phyloP scores from a whole-genome alignment of 2,329 filamentous ascomycete genomes.

The Trichoderma atrobrunneum region DNA sequence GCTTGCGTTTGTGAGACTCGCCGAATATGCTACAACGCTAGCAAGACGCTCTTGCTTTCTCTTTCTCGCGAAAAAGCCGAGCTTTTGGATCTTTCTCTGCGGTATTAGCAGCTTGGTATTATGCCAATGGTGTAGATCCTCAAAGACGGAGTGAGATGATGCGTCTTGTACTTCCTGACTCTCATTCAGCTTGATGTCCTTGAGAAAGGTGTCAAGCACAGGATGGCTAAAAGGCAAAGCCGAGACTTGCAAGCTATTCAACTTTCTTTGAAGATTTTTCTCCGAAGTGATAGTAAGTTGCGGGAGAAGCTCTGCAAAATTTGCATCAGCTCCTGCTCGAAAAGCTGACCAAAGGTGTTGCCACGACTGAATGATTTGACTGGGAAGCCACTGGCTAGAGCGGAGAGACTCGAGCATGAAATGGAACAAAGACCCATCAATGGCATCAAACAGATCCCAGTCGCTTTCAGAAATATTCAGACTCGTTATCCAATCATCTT shows the following conservation, averaged over 20 bases:
- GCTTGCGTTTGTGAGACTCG: constrained; percentile 63
- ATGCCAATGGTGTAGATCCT: constrained; percentile 60
- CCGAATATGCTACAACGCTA: constrained; percentile 66
- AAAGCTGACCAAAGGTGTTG: constrained; percentile 4
- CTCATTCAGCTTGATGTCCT: constrained; percentile 39
- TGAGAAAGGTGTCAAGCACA: constrained; percentile 45
- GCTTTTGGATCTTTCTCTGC: constrained; percentile 23
- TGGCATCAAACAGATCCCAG: constrained; percentile 17
- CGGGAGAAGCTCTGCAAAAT: background rate
- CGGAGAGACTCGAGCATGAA: background rate
- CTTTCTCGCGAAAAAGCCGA: constrained; percentile 36
- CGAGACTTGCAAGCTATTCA: background rate
- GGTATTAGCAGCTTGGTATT: constrained; percentile 51
- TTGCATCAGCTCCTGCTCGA: background rate
- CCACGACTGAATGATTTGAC: background rate
- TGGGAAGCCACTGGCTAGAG: background rate
- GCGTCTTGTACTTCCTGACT: constrained; percentile 16
- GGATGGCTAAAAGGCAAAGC: constrained; percentile 48
- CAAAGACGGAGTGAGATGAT: constrained; percentile 38
- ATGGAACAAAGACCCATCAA: constrained; percentile 16
- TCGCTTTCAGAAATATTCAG: background rate
- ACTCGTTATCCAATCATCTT: background rate
- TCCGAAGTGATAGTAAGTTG: background rate
- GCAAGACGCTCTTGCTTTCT: constrained; percentile 64
- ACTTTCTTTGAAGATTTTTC: background rate